Evolutionary conservation across 2,329 filamentous ascomycete species (phyloP).

Genomic region (Aspergillaceae sp.): DNA sequence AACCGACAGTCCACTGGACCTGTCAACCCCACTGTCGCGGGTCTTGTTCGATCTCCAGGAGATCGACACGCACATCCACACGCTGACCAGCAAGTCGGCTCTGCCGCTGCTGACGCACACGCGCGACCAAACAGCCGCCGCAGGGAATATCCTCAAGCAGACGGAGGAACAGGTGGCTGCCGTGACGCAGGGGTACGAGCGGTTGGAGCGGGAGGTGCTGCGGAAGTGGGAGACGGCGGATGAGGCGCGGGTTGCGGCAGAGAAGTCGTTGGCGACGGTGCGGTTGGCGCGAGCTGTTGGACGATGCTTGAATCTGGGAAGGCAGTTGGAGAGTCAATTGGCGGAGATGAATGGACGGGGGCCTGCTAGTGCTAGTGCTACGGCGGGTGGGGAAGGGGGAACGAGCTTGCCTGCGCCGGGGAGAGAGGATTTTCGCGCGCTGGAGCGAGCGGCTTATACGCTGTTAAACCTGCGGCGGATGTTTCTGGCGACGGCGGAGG

Average conservation of each 20-base stretch:
- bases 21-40: constrained; percentile 84
- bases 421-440: constrained; percentile 65
- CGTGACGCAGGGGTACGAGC: constrained; percentile 74
- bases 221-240: constrained; percentile 79
- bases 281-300: constrained; percentile 67
- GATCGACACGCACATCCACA: constrained; percentile 91
- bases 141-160: constrained; percentile 61
- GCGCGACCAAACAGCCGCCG: constrained; percentile 62
- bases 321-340: constrained; percentile 81
- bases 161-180: constrained; percentile 72
- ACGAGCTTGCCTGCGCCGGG: constrained; percentile 16
- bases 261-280: constrained; percentile 71
- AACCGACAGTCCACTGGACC: constrained; percentile 79
- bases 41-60: constrained; percentile 96
- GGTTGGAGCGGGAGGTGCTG: constrained; percentile 78
- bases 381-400: constrained; percentile 26
- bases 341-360: constrained; percentile 52
- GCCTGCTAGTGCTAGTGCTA: constrained; percentile 3
- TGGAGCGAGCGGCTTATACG: constrained; percentile 75
- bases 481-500: constrained; percentile 56
- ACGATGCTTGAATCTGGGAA: constrained; percentile 69
- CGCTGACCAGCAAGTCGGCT: constrained; percentile 74
- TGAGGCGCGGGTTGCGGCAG: constrained; percentile 67
- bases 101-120: constrained; percentile 74
- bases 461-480: constrained; percentile 68